Conservation (phyloP, 345 rosid species). For the Microthlaspi erraticum region DNA sequence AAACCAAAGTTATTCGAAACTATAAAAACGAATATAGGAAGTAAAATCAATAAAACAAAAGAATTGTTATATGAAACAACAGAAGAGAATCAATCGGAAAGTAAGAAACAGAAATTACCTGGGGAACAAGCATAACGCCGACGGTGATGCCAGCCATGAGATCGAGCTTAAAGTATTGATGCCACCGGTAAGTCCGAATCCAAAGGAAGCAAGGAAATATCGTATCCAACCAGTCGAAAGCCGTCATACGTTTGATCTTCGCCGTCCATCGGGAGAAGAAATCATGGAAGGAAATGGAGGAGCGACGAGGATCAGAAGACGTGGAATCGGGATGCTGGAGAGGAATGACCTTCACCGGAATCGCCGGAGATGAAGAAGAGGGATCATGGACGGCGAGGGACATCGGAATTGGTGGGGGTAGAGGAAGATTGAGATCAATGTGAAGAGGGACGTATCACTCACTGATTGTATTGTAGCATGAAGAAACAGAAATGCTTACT, state of each 20-base stretch:
- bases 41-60: slow-evolving; percentile 17
- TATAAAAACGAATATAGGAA: background rate
- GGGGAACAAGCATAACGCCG: slow-evolving; percentile 96
- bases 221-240: slow-evolving; percentile 62
- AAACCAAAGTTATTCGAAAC: slow-evolving; percentile 20
- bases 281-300: slow-evolving; percentile 32
- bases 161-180: slow-evolving; percentile 77
- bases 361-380: slow-evolving; percentile 37
- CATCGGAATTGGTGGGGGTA: slow-evolving; percentile 18
- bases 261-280: slow-evolving; percentile 47
- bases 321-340: slow-evolving; percentile 62
- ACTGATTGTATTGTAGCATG: slow-evolving; percentile 39
- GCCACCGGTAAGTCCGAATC: slow-evolving; percentile 82
- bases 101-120: slow-evolving; percentile 51
- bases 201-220: slow-evolving; percentile 81
- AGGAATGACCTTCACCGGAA: slow-evolving; percentile 66
- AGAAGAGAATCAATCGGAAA: background rate
- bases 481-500: slow-evolving; percentile 18
- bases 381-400: slow-evolving; percentile 26
- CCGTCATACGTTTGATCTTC: slow-evolving; percentile 58
- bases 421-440: slow-evolving; percentile 7
- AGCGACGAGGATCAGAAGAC: slow-evolving; percentile 36
- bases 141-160: slow-evolving; percentile 93
- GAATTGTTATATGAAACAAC: background rate
- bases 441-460: slow-evolving; percentile 34